Conservation (phyloP, 2,329 filamentous ascomycete species). For the Fusarium albosuccineum region DNA sequence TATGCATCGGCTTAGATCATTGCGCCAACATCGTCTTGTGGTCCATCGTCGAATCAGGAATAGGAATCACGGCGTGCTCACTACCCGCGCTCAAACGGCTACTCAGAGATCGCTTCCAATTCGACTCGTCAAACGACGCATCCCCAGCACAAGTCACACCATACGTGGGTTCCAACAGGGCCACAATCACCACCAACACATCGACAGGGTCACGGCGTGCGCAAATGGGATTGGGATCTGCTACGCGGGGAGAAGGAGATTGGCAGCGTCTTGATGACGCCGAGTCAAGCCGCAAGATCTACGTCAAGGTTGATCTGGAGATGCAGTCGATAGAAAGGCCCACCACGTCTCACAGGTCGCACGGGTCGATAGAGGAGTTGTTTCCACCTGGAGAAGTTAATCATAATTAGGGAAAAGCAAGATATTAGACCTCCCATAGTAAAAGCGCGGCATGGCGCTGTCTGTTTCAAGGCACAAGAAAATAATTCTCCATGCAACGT, state of each 20-base stretch:
- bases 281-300: neutral
- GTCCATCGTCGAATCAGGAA: constrained; percentile 35
- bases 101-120: constrained; percentile 14
- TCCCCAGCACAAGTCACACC: neutral
- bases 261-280: neutral
- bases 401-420: too few relatives aligned
- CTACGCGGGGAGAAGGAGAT: neutral
- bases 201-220: neutral
- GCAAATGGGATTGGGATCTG: neutral
- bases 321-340: neutral
- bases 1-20: constrained; percentile 9
- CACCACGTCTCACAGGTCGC: too few relatives aligned
- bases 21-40: constrained; percentile 24
- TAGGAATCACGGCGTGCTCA: constrained; percentile 30
- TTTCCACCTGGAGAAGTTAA: too few relatives aligned
- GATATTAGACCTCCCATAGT: too few relatives aligned
- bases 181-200: neutral
- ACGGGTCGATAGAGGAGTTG: too few relatives aligned
- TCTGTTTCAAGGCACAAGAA: too few relatives aligned
- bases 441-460: too few relatives aligned
- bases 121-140: neutral
- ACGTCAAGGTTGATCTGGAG: neutral
- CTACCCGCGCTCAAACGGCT: constrained; percentile 27
- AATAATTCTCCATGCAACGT: too few relatives aligned
- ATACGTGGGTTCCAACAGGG: neutral